phyloP scores from a whole-genome alignment of 164 flowering plant species.

The Umbilicus rupestris region DNA sequence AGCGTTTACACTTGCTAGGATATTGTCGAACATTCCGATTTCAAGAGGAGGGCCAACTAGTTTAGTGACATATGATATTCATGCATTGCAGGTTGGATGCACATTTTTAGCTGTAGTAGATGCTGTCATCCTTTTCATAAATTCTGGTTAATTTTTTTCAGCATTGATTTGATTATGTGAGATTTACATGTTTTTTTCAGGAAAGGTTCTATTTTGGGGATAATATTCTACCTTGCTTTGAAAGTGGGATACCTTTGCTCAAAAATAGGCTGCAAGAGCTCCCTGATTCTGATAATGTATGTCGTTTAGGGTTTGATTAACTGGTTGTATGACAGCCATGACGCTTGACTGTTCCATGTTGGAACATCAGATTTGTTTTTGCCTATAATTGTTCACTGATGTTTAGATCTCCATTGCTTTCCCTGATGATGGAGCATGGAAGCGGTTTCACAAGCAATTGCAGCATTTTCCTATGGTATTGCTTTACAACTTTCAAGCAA shows the following conservation, averaged over 20 bases:
- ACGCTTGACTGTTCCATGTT: background rate
- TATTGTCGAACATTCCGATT: slow-evolving; percentile 77
- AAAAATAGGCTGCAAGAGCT: slow-evolving; percentile 81
- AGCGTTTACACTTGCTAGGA: slow-evolving; percentile 88
- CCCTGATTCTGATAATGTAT: slow-evolving; percentile 93
- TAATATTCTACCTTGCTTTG: slow-evolving; percentile 88
- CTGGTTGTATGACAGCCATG: background rate
- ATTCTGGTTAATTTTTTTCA: background rate
- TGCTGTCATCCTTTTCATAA: slow-evolving; percentile 2
- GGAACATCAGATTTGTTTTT: slow-evolving; percentile 8
- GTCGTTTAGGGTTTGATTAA: slow-evolving; percentile 6
- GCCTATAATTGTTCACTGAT: slow-evolving; percentile 8
- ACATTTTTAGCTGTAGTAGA: background rate
- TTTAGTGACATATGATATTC: slow-evolving; percentile 88
- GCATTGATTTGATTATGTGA: background rate
- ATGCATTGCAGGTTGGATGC: slow-evolving; percentile 82
- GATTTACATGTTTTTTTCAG: slow-evolving; percentile 24
- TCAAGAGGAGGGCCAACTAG: slow-evolving; percentile 96
- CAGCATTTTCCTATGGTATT: slow-evolving; percentile 93
- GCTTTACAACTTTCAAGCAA: background rate
- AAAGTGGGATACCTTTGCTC: slow-evolving; percentile 94
- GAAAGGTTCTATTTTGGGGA: slow-evolving; percentile 99
- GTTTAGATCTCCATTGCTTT: slow-evolving; percentile 82
- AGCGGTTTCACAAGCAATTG: slow-evolving; percentile 89
- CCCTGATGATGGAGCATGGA: slow-evolving; percentile 99